These are phyloP conservation scores for Pugionium cornutum DNA, from an alignment of 345 rosid genomes.

Conservation along the genomic window DNA sequence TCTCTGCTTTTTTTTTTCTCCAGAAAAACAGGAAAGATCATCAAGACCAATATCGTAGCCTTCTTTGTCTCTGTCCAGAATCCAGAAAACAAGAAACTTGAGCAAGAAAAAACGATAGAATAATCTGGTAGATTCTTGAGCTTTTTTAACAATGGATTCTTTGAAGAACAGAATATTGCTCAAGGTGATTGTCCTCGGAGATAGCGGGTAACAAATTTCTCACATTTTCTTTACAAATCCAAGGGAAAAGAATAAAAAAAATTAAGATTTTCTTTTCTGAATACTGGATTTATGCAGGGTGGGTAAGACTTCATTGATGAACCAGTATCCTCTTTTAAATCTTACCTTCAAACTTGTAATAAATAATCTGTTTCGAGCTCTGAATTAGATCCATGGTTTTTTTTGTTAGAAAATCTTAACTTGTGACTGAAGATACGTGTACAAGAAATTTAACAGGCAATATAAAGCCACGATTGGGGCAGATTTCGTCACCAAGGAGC, in stretches of 20 bases:
- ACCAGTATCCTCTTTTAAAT: slow-evolving; percentile 64
- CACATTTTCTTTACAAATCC: no score
- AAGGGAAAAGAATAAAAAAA: no score
- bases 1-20: not conserved
- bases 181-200: slow-evolving; percentile 86
- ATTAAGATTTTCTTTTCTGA: no score
- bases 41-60: slow-evolving; percentile 34
- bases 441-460: slow-evolving; percentile 68
- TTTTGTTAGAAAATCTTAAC: slow-evolving; percentile 30
- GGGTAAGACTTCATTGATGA: slow-evolving; percentile 91
- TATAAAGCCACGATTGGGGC: slow-evolving; percentile 95
- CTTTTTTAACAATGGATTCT: slow-evolving; percentile 35
- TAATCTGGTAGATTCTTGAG: slow-evolving; percentile 22
- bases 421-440: slow-evolving; percentile 64
- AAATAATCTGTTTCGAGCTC: not conserved
- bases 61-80: slow-evolving; percentile 31
- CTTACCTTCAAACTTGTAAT: not conserved
- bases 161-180: slow-evolving; percentile 69
- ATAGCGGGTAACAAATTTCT: slow-evolving; percentile 58
- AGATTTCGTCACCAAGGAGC: slow-evolving; percentile 85
- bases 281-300: slow-evolving; percentile 51
- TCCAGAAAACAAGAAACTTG: slow-evolving; percentile 23
- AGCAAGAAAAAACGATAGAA: not conserved
- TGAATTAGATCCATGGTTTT: slow-evolving; percentile 17
- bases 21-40: slow-evolving; percentile 22